phyloP scores from a whole-genome alignment of 2,329 filamentous ascomycete species.

The Graphilbum sp. region DNA sequence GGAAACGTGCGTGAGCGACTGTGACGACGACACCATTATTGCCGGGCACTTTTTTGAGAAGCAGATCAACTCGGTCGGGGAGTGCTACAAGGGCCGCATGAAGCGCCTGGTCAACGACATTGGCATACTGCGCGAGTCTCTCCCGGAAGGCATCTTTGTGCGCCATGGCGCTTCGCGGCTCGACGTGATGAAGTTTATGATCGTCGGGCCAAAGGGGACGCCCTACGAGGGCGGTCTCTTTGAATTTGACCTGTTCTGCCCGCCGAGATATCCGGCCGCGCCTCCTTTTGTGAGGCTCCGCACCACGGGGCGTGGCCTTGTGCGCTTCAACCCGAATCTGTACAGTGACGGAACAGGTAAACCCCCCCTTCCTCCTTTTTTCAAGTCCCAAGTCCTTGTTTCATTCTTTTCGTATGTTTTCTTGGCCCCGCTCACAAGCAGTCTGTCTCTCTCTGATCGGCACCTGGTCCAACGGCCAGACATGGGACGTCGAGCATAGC shows the following conservation, averaged over 20 bases:
- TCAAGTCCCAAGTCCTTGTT: too few relatives aligned
- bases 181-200: constrained; percentile 33
- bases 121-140: constrained; percentile 24
- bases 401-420: too few relatives aligned
- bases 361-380: background rate
- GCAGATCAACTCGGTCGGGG: constrained; percentile 5
- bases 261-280: constrained; percentile 20
- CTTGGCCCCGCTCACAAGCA: too few relatives aligned
- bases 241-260: constrained; percentile 35
- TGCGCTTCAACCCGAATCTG: constrained; percentile 34
- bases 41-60: constrained; percentile 11
- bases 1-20: constrained; percentile 17
- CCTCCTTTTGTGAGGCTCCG: constrained; percentile 26
- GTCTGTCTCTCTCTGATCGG: constrained; percentile 33
- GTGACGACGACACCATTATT: constrained; percentile 20
- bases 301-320: constrained; percentile 24
- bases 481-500: constrained; percentile 27
- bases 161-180: constrained; percentile 25
- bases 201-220: constrained; percentile 30
- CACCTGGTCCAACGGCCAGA: constrained; percentile 27
- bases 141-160: constrained; percentile 35
- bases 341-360: constrained; percentile 30
- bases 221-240: constrained; percentile 38
- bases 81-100: constrained; percentile 22
- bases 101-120: constrained; percentile 29